phyloP scores from a whole-genome alignment of 2,329 filamentous ascomycete genomes.

The Meredithiella fracta region DNA sequence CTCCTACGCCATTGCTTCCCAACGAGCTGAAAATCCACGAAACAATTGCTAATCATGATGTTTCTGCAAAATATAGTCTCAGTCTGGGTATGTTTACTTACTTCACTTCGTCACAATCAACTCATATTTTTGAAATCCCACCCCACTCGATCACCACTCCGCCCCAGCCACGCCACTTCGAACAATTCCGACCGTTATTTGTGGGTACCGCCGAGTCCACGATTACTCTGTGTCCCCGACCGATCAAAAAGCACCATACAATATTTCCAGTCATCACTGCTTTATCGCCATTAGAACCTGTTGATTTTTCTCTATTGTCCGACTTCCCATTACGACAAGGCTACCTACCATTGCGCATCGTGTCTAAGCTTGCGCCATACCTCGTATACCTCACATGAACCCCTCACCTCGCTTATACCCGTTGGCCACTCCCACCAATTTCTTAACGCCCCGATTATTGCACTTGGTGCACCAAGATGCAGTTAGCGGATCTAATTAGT shows the following conservation, averaged over 20 bases:
- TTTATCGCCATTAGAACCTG: neutral
- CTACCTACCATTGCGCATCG: neutral
- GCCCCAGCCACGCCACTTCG: neutral
- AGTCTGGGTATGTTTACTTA: slow-evolving; percentile 45
- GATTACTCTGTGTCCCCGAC: too few relatives aligned
- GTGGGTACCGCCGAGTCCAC: too few relatives aligned
- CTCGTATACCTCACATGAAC: neutral
- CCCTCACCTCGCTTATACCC: neutral
- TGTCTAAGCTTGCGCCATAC: neutral
- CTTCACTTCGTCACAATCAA: neutral
- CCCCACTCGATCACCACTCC: neutral
- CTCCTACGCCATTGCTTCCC: neutral
- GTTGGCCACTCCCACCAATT: neutral
- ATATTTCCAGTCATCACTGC: too few relatives aligned
- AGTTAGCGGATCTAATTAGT: too few relatives aligned
- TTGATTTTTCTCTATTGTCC: neutral
- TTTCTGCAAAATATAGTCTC: slow-evolving; percentile 33
- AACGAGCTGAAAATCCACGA: neutral
- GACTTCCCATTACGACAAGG: neutral
- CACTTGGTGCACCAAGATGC: too few relatives aligned
- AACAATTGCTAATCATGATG: slow-evolving; percentile 3
- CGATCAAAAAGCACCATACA: too few relatives aligned
- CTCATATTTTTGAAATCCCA: neutral
- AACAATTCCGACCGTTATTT: neutral
- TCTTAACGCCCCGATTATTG: too few relatives aligned